phyloP scores from a whole-genome alignment of 441 rosid genomes.

The Aleurites moluccanus region DNA sequence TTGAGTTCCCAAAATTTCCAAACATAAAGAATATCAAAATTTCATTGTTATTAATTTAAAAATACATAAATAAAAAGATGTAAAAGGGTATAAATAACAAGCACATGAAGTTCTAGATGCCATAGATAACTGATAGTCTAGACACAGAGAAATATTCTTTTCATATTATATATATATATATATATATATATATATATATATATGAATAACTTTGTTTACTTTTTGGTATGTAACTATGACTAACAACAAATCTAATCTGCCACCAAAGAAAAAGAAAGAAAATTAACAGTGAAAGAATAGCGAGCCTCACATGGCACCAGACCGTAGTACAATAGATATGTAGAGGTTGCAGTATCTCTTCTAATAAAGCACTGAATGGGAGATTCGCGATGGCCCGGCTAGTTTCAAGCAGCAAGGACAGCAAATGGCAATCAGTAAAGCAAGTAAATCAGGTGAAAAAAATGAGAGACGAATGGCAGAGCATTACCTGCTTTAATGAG shows the following conservation, averaged over 20 bases:
- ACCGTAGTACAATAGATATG: slow-evolving; percentile 65
- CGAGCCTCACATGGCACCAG: slow-evolving; percentile 76
- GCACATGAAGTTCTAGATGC: not conserved
- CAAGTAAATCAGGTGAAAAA: slow-evolving; percentile 16
- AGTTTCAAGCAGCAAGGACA: slow-evolving; percentile 23
- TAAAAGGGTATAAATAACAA: not conserved
- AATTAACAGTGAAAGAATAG: slow-evolving; percentile 13
- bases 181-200: too few species aligned
- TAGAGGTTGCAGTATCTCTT: slow-evolving; percentile 75
- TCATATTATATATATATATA: too few species aligned
- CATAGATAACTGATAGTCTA: not conserved
- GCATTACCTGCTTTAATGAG: slow-evolving; percentile 82
- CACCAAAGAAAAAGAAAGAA: not conserved
- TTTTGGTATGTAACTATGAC: not conserved
- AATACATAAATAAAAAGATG: not conserved
- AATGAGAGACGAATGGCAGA: slow-evolving; percentile 2
- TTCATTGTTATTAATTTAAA: not conserved
- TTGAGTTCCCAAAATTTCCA: slow-evolving; percentile 1
- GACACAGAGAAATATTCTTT: not conserved
- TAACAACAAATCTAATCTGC: not conserved
- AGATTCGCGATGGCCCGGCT: slow-evolving; percentile 86
- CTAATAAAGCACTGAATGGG: slow-evolving; percentile 85
- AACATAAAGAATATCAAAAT: not conserved
- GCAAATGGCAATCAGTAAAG: not conserved
- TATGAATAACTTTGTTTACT: not conserved